Conservation (phyloP, 805 yeast species). For the Yamadazyma akitaensis region DNA sequence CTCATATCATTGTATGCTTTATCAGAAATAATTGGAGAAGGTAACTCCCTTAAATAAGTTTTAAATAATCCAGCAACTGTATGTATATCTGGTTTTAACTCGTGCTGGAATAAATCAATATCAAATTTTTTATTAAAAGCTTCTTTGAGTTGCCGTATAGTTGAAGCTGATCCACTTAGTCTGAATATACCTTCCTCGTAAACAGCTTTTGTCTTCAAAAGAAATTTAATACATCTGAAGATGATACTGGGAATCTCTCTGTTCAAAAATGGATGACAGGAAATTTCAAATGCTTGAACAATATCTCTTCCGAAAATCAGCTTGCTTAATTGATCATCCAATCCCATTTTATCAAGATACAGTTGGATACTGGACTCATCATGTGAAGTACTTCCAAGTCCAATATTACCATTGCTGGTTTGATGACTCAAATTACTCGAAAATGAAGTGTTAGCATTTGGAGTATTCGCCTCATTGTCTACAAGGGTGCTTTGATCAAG, state of each 20-base stretch:
- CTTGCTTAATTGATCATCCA: conserved; percentile 33
- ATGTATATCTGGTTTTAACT: conserved; percentile 64
- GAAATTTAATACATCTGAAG: conserved; percentile 67
- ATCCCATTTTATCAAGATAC: conserved; percentile 34
- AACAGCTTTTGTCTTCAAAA: conserved; percentile 65
- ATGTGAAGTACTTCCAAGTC: not conserved
- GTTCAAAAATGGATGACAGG: conserved; percentile 45
- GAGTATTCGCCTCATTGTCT: conserved; percentile 1
- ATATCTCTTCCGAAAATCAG: conserved; percentile 66
- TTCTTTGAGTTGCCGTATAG: conserved; percentile 66
- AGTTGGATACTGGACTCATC: conserved; percentile 21
- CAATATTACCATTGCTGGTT: not conserved
- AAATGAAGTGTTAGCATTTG: conserved; percentile 4
- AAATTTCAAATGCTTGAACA: conserved; percentile 47
- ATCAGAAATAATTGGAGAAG: conserved; percentile 63
- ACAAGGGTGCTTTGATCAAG: conserved; percentile 5
- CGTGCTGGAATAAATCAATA: conserved; percentile 54
- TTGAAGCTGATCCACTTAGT: conserved; percentile 80
- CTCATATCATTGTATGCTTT: conserved; percentile 34
- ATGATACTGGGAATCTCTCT: conserved; percentile 69
- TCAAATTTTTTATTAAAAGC: conserved; percentile 67
- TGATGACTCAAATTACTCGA: conserved; percentile 4
- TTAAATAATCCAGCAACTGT: conserved; percentile 85
- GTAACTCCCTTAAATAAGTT: conserved; percentile 74
- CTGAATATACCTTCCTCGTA: conserved; percentile 90